Evolutionary conservation across 2,329 filamentous ascomycete species (phyloP), one percentile per base, ranked within the genome.

Genomic region (Ceratocystis ficicola): DNA sequence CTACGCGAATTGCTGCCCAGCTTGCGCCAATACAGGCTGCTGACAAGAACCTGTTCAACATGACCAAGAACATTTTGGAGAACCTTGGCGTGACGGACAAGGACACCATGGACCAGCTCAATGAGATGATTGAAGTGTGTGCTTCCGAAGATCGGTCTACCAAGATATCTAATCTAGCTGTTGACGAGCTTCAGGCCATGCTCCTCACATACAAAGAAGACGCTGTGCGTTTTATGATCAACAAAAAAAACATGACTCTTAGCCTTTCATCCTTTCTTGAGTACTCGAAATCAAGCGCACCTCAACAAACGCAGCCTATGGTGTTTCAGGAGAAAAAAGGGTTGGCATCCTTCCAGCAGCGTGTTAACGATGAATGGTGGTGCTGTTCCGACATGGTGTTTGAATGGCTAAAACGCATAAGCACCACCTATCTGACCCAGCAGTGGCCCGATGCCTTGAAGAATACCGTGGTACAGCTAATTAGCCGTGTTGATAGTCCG

Each of bases 181-280:
- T 81, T 46, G 74, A 76, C 44, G 81, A 84, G 68, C 71, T 85
- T 28, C 79, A 77, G 2, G 74, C 75, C 25, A 76, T 77, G 5
- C 73, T 85, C n/a, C 71, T 76, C 0, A 74, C 76, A 3, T 84
- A 82, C 69, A 78, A 77, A 52, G 80, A 83, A 65, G 80, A 82
- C n/a, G 76, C 76, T 5, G 81, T 81, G 0, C 79, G 77, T 68
- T 75, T 81, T 4, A 72, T 85, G 10, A 72, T 84, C 12, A 79
- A 75, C 68, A 83, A 83, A 69, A 80, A 80, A 65, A 80, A 82
- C 59, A 75, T 77, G 25, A 77, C 78, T 10, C 74, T 83, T 36
- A 82, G 82, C 7, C 76, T 85, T 17, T 83, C 81, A 0, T 83
- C 83, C 3, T 86, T 87, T 69, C 76, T 87, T 3, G 84, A 87